Percentiles rank a stretch among this genome's conserved stretches.
phyloP scores from a whole-genome alignment of 257 asterid species.

The Scutellaria barbata region DNA sequence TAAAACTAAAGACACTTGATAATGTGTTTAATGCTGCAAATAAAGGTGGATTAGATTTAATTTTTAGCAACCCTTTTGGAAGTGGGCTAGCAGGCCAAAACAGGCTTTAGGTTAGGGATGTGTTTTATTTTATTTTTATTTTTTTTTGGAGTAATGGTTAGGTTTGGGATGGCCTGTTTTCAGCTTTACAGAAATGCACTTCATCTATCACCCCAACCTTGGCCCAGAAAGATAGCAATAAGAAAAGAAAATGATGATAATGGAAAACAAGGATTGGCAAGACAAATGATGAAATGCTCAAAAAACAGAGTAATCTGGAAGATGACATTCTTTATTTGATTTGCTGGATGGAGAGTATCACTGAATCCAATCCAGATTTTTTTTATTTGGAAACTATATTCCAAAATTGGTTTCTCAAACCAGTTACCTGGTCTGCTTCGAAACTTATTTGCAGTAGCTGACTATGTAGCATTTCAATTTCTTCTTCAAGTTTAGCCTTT shows the following conservation, averaged over 20 bases:
- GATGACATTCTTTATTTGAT: neutral
- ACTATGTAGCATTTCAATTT: conserved; percentile 61
- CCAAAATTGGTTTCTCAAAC: conserved; percentile 7
- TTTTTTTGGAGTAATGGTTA: too few species aligned
- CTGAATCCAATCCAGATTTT: neutral
- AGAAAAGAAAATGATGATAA: conserved; percentile 12
- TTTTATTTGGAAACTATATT: neutral
- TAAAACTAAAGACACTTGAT: too few species aligned
- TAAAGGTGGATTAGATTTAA: too few species aligned
- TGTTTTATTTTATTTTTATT: too few species aligned
- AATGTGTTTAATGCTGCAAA: too few species aligned
- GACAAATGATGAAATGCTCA: neutral
- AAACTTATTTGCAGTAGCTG: conserved; percentile 74
- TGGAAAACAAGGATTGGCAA: neutral
- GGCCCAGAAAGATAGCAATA: neutral
- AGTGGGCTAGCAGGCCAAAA: neutral
- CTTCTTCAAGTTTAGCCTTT: conserved; percentile 72
- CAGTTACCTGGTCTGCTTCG: conserved; percentile 82
- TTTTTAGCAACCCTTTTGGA: too few species aligned
- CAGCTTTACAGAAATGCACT: neutral
- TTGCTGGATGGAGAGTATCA: conserved; percentile 1
- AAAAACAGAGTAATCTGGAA: conserved; percentile 8
- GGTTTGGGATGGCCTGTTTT: too few species aligned
- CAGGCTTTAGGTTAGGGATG: neutral
- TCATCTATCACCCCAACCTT: conserved; percentile 6